Conservation (phyloP, 306 rosid species). For the Hippophae rhamnoides region DNA sequence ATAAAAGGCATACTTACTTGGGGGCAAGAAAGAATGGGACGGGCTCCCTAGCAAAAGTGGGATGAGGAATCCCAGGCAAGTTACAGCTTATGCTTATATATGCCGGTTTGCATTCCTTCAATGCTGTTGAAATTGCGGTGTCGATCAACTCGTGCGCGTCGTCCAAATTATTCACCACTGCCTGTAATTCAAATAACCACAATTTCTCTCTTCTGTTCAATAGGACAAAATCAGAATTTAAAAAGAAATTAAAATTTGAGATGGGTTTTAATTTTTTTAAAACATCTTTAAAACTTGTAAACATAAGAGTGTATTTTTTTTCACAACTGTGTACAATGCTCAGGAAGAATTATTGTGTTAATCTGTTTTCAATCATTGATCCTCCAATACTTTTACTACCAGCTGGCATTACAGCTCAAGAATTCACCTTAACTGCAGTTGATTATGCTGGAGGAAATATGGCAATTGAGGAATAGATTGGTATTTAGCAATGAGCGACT, state of each 20-base stretch:
- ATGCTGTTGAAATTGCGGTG: constrained; percentile 82
- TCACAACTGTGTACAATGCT: no score
- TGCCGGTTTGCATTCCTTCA: constrained; percentile 85
- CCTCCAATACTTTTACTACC: no score
- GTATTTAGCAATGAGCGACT: no score
- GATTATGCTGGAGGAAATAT: no score
- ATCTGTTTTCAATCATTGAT: no score
- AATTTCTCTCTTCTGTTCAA: background rate
- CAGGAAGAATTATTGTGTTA: no score
- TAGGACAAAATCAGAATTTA: background rate
- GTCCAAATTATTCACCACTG: constrained; percentile 75
- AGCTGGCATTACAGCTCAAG: no score
- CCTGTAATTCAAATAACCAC: constrained; percentile 24
- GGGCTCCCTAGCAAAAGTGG: constrained; percentile 74
- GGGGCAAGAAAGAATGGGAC: constrained; percentile 70
- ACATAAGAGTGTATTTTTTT: no score
- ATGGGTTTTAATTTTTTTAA: background rate
- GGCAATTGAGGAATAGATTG: no score
- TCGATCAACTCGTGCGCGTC: constrained; percentile 75
- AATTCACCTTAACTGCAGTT: no score
- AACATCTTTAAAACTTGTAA: no score
- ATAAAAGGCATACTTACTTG: constrained; percentile 24
- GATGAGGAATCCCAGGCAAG: constrained; percentile 55
- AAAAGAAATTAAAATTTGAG: background rate
- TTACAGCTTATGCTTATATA: constrained; percentile 76